Conservation (phyloP, 2,329 filamentous ascomycete genomes). For the Penicillium corylophilum region DNA sequence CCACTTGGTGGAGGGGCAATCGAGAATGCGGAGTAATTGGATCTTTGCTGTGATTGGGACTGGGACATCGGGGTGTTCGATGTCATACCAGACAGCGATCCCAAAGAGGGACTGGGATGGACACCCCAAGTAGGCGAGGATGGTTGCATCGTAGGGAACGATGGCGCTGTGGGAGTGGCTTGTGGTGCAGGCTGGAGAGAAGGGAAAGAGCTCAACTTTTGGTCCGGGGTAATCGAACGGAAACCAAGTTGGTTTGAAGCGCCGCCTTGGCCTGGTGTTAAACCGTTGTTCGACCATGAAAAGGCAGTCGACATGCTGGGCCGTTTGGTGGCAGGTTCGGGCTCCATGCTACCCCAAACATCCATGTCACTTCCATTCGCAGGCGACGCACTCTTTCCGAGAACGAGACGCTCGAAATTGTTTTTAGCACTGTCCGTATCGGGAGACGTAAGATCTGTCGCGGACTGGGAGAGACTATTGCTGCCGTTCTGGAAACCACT, state of each 20-base stretch:
- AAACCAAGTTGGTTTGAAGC: conserved; percentile 25
- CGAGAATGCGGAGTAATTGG: conserved; percentile 39
- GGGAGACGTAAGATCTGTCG: conserved; percentile 38
- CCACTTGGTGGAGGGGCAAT: conserved; percentile 42
- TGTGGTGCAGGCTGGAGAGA: conserved; percentile 45
- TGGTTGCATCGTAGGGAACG: conserved; percentile 32
- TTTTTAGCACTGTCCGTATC: conserved; percentile 58
- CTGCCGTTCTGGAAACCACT: conserved; percentile 40
- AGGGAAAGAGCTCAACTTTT: conserved; percentile 49
- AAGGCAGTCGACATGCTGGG: conserved; percentile 38
- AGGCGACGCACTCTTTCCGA: conserved; percentile 59
- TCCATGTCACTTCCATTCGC: conserved; percentile 34
- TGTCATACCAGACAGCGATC: conserved; percentile 27
- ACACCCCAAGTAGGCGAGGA: conserved; percentile 25
- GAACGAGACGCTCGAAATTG: conserved; percentile 87
- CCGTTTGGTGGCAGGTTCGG: conserved; percentile 29
- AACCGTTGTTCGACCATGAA: conserved; percentile 41
- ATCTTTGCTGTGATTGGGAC: conserved; percentile 17
- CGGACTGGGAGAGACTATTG: conserved; percentile 26
- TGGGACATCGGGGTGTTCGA: conserved; percentile 16
- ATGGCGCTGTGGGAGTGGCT: conserved; percentile 26
- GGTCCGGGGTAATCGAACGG: conserved; percentile 55
- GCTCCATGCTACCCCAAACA: conserved; percentile 34
- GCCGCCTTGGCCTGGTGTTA: conserved; percentile 19
- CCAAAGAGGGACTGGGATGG: conserved; percentile 22